Evolutionary conservation across 2,329 filamentous ascomycete genomes (phyloP).

Genomic region (Colletotrichum sublineola): DNA sequence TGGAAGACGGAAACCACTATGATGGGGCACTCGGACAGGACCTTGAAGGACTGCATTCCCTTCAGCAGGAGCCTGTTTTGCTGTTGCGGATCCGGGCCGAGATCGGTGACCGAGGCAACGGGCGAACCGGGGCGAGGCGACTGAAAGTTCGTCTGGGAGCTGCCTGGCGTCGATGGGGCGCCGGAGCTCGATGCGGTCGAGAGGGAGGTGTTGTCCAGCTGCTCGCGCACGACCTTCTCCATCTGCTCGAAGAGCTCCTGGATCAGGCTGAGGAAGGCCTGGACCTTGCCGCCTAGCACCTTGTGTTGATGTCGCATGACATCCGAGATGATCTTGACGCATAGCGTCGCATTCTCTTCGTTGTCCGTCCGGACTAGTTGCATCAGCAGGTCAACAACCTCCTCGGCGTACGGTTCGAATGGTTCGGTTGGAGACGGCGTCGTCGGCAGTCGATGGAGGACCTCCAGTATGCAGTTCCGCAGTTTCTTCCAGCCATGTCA

Average conservation of each 20-base stretch:
- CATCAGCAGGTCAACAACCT: slow-evolving; percentile 93
- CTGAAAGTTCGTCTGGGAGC: slow-evolving; percentile 80
- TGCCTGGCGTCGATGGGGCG: slow-evolving; percentile 76
- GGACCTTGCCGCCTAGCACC: slow-evolving; percentile 82
- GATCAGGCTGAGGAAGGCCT: slow-evolving; percentile 90
- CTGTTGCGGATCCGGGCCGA: slow-evolving; percentile 84
- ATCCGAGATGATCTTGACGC: slow-evolving; percentile 98
- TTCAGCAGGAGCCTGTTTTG: slow-evolving; percentile 85
- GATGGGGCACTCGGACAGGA: slow-evolving; percentile 96
- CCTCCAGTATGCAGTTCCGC: slow-evolving; percentile 93
- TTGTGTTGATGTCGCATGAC: slow-evolving; percentile 94
- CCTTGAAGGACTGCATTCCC: slow-evolving; percentile 99
- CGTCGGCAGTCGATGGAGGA: slow-evolving; percentile 86
- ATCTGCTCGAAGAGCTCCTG: slow-evolving; percentile 96
- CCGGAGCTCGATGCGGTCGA: slow-evolving; percentile 65
- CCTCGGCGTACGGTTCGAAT: slow-evolving; percentile 88
- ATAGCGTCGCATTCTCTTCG: slow-evolving; percentile 98
- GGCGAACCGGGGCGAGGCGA: slow-evolving; percentile 93
- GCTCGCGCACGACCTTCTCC: slow-evolving; percentile 94
- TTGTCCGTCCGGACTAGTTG: slow-evolving; percentile 90
- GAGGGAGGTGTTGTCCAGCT: slow-evolving; percentile 83
- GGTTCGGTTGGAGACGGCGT: slow-evolving; percentile 79
- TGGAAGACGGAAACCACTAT: slow-evolving; percentile 99
- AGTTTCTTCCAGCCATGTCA: slow-evolving; percentile 73
- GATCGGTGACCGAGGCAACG: slow-evolving; percentile 83